Evolutionary conservation across 345 rosid species (phyloP), one percentile per base, ranked within the genome.

Genomic region (Trapa incisa): DNA sequence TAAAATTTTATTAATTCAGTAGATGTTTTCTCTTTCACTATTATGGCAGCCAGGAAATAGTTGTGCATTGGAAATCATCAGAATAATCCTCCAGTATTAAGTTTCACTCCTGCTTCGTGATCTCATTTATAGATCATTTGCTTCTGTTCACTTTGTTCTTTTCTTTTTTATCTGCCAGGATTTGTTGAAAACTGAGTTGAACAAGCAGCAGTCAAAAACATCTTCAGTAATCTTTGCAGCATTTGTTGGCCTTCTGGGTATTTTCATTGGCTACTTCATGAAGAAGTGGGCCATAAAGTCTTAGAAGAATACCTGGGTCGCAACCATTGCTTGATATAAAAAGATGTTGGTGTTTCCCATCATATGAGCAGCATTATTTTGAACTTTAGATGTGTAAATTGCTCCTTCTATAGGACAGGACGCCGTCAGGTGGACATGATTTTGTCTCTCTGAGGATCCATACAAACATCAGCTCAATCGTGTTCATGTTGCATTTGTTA

Each of bases 181-280:
- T 54, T 47, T 81, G 77, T 61, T 86, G 77, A 83, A 76, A 78
- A 85, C 71, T 75, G 85, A 80, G 71, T 65, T 74, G 16, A 75
- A 82, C 78, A 81, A 69, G 69, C 86, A 73, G 43, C 77, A 70
- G 56, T 61, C 73, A 0, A 82, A 81, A n/a, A 79, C 87, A 61
- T 65, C 78, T 76, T 79, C 94, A 37, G 39, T 83, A 58, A 35
- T 78, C 65, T 65, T 83, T 63, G 81, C 80, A 71, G 62, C 81
- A 56, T 78, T 92, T 68, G 77, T 87, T 63, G 94, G 78, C 71
- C 68, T 92, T 9, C 76, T 87, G 3, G 85, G 97, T 47, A 64
- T 81, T 39, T 47, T 86, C 48, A 42, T 83, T 42, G 94, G 94
- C 78, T 92, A 83, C 83, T 65, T 80, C 14, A 56, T 78, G 69